Evolutionary conservation across 2,329 filamentous ascomycete genomes (phyloP).

Genomic region (Epichloe baconii): DNA sequence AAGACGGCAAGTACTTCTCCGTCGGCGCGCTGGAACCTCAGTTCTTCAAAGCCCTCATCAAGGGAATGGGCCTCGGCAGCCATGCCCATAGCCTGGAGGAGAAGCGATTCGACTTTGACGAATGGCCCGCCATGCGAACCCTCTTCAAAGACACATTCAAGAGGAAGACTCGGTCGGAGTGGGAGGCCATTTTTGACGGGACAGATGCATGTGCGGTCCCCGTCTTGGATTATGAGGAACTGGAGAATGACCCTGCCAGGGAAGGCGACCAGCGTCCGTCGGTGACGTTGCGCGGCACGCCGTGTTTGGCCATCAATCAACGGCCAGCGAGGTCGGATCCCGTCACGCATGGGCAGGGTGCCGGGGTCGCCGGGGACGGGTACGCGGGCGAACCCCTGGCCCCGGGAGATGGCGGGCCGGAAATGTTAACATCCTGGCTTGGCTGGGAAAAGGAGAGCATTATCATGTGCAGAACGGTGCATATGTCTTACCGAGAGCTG

Average conservation of each 20-base stretch:
- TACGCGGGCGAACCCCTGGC: slow-evolving; percentile 48
- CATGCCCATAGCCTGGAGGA: slow-evolving; percentile 35
- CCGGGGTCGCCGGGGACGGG: slow-evolving; percentile 50
- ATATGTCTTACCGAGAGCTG: slow-evolving; percentile 32
- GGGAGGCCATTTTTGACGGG: slow-evolving; percentile 77
- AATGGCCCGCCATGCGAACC: slow-evolving; percentile 54
- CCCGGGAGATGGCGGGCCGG: slow-evolving; percentile 61
- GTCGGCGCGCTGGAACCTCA: slow-evolving; percentile 85
- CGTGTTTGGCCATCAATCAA: slow-evolving; percentile 48
- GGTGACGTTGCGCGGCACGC: slow-evolving; percentile 57
- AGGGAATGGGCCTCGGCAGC: slow-evolving; percentile 48
- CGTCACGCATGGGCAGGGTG: slow-evolving; percentile 46
- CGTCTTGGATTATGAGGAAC: slow-evolving; percentile 61
- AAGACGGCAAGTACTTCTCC: slow-evolving; percentile 66
- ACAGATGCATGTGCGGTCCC: slow-evolving; percentile 90
- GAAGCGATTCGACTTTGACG: slow-evolving; percentile 42
- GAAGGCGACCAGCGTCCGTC: slow-evolving; percentile 59
- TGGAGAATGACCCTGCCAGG: slow-evolving; percentile 37
- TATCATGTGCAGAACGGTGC: slow-evolving; percentile 55
- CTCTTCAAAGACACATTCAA: slow-evolving; percentile 54
- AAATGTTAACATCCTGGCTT: slow-evolving; percentile 56
- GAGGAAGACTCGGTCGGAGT: slow-evolving; percentile 58
- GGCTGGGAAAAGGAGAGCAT: slow-evolving; percentile 60
- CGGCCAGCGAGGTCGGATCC: slow-evolving; percentile 20
- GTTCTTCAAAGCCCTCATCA: slow-evolving; percentile 60